phyloP scores from a whole-genome alignment of 352 stramenopile genomes.

The Elongisporangium senticosum region DNA sequence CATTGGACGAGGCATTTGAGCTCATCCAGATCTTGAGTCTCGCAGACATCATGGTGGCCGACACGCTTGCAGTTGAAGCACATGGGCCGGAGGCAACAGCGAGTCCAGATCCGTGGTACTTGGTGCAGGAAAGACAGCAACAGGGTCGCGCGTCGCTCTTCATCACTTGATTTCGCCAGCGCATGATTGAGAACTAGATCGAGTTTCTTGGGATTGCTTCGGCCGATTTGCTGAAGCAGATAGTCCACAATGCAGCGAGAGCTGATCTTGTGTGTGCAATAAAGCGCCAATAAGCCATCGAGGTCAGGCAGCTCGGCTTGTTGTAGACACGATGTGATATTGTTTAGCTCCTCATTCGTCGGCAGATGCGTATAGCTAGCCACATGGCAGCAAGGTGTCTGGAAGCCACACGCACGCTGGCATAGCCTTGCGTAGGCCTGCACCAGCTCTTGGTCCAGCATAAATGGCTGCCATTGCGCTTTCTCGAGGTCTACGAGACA shows the following conservation, averaged over 20 bases:
- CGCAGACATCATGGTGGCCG: conserved; percentile 25
- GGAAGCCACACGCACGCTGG: conserved; percentile 19
- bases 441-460: not conserved
- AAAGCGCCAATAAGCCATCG: not conserved
- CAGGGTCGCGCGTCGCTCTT: conserved; percentile 38
- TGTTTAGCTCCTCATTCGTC: conserved; percentile 1
- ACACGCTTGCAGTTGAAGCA: conserved; percentile 54
- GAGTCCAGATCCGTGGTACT: conserved; percentile 24
- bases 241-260: not conserved
- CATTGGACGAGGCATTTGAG: conserved; percentile 31
- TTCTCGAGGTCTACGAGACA: conserved; percentile 29
- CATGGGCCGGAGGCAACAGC: conserved; percentile 21
- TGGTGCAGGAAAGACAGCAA: conserved; percentile 27
- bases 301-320: not conserved
- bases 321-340: not conserved
- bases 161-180: conserved; percentile 22
- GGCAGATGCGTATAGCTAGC: conserved; percentile 22
- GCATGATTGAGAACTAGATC: not conserved
- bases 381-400: conserved; percentile 21
- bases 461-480: conserved; percentile 9
- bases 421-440: conserved; percentile 11
- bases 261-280: not conserved
- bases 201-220: not conserved
- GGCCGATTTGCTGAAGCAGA: not conserved
- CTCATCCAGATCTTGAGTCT: conserved; percentile 11